A percentile compares a stretch with the other conserved stretches of the same genome.
phyloP scores from a whole-genome alignment of 2,329 filamentous ascomycete genomes.

The Xylaria sp. region DNA sequence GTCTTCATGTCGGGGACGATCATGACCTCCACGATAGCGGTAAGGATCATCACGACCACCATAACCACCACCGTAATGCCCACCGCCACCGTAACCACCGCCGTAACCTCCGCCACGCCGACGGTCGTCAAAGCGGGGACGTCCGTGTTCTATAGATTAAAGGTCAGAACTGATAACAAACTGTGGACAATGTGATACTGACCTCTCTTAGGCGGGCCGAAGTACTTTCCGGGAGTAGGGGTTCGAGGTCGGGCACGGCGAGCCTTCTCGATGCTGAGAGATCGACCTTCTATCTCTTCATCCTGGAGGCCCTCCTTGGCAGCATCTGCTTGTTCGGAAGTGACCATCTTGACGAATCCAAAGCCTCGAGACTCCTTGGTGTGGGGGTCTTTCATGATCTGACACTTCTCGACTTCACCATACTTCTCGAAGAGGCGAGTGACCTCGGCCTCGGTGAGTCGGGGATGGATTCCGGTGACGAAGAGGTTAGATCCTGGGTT shows the following conservation, averaged over 20 bases:
- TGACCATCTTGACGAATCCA: constrained; percentile 99
- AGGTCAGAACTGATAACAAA: constrained; percentile 35
- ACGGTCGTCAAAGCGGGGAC: constrained; percentile 54
- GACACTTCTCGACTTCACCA: constrained; percentile 97
- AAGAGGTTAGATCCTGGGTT: constrained; percentile 99
- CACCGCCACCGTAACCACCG: constrained; percentile 53
- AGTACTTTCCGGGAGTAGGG: constrained; percentile 98
- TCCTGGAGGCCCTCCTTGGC: constrained; percentile 96
- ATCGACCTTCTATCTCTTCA: constrained; percentile 93
- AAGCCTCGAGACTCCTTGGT: constrained; percentile 99
- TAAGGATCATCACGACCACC: constrained; percentile 66
- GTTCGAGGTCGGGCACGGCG: constrained; percentile 94
- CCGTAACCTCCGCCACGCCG: constrained; percentile 61
- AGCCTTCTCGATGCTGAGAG: constrained; percentile 98
- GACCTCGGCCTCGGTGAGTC: constrained; percentile 88
- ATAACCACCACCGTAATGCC: constrained; percentile 52
- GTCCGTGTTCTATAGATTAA: constrained; percentile 50
- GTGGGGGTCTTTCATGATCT: constrained; percentile 99
- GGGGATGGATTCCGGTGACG: constrained; percentile 96
- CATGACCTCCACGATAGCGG: constrained; percentile 63
- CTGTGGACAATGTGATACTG: constrained; percentile 52
- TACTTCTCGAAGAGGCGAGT: constrained; percentile 98
- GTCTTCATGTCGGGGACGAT: constrained; percentile 51
- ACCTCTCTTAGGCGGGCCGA: constrained; percentile 97
- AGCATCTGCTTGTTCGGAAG: constrained; percentile 92